Base-by-base conservation (phyloP, 257 asterid species). In the Echites panduratus region DNA sequence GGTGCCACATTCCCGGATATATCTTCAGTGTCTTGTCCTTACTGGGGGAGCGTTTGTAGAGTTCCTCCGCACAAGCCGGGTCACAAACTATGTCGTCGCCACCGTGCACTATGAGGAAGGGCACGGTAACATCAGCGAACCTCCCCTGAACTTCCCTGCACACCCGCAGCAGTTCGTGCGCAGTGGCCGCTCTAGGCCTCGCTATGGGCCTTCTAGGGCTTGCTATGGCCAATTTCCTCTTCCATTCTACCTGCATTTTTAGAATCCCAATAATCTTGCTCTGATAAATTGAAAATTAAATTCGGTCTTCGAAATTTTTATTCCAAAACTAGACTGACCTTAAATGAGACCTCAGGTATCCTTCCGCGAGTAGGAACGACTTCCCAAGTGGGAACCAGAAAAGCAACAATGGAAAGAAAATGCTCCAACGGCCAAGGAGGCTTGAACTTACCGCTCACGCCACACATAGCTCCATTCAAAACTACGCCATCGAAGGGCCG, bases 401-500 rank as follows among this genome's bases (percentile, higher is more conserved):
- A 83, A 70, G 99, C 99, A 12, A 90, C 99, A 9, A 89, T 45
- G 9, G 91, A 89, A 2, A 94, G 92, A 49, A 94, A 86, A 82
- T 94, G 90, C 80, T 95, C 99, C 87, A 95, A 47, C 48, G 99
- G 99, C 99, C 99, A 95, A 72, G 96, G 90, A 12, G 99, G 98
- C 86, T 92, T 94, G 70, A 89, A 83, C 90, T 92, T 92, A 29
- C 84, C 90, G 69, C 98, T 94, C 9, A 94, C 90, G 68, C 98
- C 98, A 65, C 92, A 94, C 99, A 94, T 94, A 57, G 97, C 97
- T 26, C 96, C 99, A 64, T 92, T 94, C 86, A 94, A 64, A 13
- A 94, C 96, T 66, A 88, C 88, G 67, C 97, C 99, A 79, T 89
- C 90, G 73, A 84, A 94, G 59, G 54, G 81, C 75, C 74, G 84